phyloP scores from a whole-genome alignment of 495 filamentous ascomycete species.

The Chlorociboria aeruginascens region DNA sequence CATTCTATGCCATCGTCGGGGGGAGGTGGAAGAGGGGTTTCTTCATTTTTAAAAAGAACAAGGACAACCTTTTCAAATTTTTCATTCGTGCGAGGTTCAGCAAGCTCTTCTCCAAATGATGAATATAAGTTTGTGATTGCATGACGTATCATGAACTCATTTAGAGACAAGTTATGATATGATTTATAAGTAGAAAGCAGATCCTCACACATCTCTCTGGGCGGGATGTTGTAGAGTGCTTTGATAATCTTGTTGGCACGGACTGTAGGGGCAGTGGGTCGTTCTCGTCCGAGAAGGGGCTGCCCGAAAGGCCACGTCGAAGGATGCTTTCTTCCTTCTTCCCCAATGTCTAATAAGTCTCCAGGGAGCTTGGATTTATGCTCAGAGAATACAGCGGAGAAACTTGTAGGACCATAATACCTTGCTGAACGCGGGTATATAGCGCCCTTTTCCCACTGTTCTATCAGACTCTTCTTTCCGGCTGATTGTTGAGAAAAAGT shows the following conservation, averaged over 20 bases:
- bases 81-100: conserved; percentile 6
- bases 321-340: conserved; percentile 12
- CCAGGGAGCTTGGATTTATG: conserved; percentile 5
- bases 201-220: conserved; percentile 9
- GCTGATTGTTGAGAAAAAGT: too few relatives aligned
- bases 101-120: conserved; percentile 9
- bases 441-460: conserved; percentile 1
- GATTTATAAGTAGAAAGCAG: conserved; percentile 2
- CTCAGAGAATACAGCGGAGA: conserved; percentile 15
- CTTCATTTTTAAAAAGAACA: conserved; percentile 61
- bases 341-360: conserved; percentile 13
- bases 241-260: conserved; percentile 11
- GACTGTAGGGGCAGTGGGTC: conserved; percentile 7
- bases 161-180: background rate
- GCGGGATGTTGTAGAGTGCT: conserved; percentile 13
- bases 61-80: conserved; percentile 42
- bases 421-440: conserved; percentile 8
- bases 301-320: conserved; percentile 7
- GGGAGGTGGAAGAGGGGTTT: conserved; percentile 28
- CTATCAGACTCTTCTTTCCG: too few relatives aligned
- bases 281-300: conserved; percentile 9
- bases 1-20: conserved; percentile 17
- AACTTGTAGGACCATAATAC: conserved; percentile 16
- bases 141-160: conserved; percentile 8
- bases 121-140: conserved; percentile 9